A percentile compares a stretch with the other conserved stretches of the same genome.
These are phyloP conservation scores for Herpetospermum pedunculosum DNA, from an alignment of 306 rosid species.

Conservation along the genomic window DNA sequence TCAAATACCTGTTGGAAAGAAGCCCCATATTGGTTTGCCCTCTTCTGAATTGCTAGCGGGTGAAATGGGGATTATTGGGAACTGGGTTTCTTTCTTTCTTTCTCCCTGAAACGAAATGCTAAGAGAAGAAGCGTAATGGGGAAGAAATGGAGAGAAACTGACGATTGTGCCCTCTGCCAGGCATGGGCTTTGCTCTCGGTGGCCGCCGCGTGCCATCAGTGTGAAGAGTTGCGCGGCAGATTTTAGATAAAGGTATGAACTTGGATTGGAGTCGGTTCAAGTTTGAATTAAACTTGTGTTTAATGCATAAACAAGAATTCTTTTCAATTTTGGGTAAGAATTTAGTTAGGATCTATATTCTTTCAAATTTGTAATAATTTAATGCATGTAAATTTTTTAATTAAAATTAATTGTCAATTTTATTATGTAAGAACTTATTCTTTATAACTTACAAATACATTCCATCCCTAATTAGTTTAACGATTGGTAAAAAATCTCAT, in stretches of 20 bases:
- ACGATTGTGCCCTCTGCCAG: not conserved
- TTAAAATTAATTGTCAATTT: too few relatives aligned
- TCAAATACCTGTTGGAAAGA: slow-evolving; percentile 58
- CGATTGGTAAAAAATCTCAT: too few relatives aligned
- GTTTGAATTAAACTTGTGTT: too few relatives aligned
- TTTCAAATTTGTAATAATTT: too few relatives aligned
- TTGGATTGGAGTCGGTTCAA: not conserved
- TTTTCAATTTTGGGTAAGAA: too few relatives aligned
- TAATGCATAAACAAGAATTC: too few relatives aligned
- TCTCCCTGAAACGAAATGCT: not conserved
- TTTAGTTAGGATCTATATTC: too few relatives aligned
- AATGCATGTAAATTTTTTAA: too few relatives aligned
- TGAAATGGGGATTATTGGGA: not conserved
- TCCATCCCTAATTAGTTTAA: too few relatives aligned
- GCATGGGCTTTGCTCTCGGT: not conserved
- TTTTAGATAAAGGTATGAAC: not conserved
- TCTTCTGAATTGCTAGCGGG: not conserved
- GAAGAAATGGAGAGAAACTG: not conserved
- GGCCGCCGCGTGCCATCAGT: not conserved
- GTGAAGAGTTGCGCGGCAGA: too few relatives aligned
- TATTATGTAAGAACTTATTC: too few relatives aligned
- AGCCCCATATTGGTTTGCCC: slow-evolving; percentile 38
- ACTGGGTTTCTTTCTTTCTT: not conserved
- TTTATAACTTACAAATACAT: too few relatives aligned
- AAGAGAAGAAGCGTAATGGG: not conserved